phyloP scores from a whole-genome alignment of 2,329 filamentous ascomycete genomes.

The Calonectria ilicicola region DNA sequence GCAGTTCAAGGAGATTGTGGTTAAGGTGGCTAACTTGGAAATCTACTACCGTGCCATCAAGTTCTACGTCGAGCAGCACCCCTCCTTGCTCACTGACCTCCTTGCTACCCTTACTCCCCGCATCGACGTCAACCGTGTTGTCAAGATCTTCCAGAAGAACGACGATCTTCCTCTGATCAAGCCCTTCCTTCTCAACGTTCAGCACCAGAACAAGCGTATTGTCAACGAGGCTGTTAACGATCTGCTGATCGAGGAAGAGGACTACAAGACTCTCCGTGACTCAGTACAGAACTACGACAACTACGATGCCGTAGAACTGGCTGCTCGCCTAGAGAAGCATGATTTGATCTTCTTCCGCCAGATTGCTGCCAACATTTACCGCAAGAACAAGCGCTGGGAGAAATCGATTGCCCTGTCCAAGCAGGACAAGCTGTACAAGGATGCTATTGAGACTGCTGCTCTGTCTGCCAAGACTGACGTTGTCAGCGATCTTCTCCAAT shows the following conservation, averaged over 20 bases:
- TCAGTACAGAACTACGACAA: constrained; percentile 99
- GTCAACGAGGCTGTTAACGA: constrained; percentile 99
- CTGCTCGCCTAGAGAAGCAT: constrained; percentile 93
- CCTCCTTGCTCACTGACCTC: constrained; percentile 93
- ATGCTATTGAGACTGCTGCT: constrained; percentile 97
- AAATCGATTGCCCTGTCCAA: constrained; percentile 98
- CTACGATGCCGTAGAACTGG: constrained; percentile 94
- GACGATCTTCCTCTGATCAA: constrained; percentile 99
- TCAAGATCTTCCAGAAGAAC: constrained; percentile 98
- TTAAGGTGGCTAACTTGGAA: constrained; percentile 98
- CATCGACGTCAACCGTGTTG: constrained; percentile 98
- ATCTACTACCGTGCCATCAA: constrained; percentile 98
- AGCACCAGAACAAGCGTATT: constrained; percentile 96
- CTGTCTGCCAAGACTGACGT: constrained; percentile 91
- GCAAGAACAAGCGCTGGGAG: constrained; percentile 99
- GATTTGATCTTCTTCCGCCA: constrained; percentile 99
- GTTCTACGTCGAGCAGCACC: constrained; percentile 98
- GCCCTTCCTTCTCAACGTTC: constrained; percentile 96
- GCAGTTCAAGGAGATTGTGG: constrained; percentile 98
- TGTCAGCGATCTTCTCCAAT: constrained; percentile 94
- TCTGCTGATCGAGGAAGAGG: constrained; percentile 96
- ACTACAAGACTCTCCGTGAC: constrained; percentile 98
- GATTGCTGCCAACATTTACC: constrained; percentile 97
- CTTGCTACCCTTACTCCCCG: constrained; percentile 91
- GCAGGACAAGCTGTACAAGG: constrained; percentile 99